These are phyloP conservation scores for Vitis hybrid DNA, from an alignment of 177 flowering plant genomes.

Conservation along the genomic window DNA sequence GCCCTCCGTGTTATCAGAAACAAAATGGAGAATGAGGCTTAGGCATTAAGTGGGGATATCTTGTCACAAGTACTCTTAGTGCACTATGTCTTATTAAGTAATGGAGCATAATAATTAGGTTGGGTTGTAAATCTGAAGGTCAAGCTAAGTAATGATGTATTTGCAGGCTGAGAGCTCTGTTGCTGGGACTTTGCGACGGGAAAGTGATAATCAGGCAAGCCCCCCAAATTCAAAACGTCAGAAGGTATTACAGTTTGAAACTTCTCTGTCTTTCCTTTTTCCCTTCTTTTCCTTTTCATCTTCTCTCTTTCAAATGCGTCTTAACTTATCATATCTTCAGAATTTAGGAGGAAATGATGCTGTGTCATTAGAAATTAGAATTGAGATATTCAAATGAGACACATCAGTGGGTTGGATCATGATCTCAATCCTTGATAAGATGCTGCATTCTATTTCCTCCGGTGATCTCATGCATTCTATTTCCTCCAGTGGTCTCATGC, in stretches of 20 bases:
- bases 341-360: neutral
- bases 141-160: constrained; percentile 7
- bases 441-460: too few relatives aligned
- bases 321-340: neutral
- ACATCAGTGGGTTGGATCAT: too few relatives aligned
- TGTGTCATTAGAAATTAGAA: too few relatives aligned
- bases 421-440: too few relatives aligned
- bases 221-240: constrained; percentile 56
- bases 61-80: too few relatives aligned
- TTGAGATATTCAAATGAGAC: too few relatives aligned
- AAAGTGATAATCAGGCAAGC: constrained; percentile 25
- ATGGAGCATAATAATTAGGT: too few relatives aligned
- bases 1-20: neutral
- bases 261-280: neutral
- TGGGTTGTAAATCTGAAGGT: neutral
- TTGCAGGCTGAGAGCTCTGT: constrained; percentile 42
- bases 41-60: neutral
- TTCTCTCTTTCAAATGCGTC: neutral
- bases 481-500: too few relatives aligned
- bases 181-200: constrained; percentile 30
- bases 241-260: constrained; percentile 33
- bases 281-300: neutral
- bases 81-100: too few relatives aligned
- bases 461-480: too few relatives aligned
- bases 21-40: neutral